Base-by-base conservation (phyloP, 257 asterid genomes). In the Paraleonurus japonicus region DNA sequence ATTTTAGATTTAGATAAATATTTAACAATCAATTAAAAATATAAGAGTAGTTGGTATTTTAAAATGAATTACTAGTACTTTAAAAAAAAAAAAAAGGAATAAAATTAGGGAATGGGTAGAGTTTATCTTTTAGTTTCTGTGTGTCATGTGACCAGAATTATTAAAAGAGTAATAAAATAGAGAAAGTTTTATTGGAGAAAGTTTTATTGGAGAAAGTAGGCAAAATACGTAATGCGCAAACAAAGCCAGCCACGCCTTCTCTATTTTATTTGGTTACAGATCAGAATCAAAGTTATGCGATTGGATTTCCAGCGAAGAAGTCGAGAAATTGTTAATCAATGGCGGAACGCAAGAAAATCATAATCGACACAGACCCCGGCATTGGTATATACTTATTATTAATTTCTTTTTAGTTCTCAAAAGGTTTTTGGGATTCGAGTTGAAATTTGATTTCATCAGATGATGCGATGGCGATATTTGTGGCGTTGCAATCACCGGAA, bases 391-490 rank as follows among this genome's bases (percentile, higher is more conserved):
- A n/a, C 32, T 2, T 19, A 15, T 24, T 26, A 11, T 33, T 35
- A 1, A 17, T 7, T 3, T n/a, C 19, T 32, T 11, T n/a, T 50
- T 2, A 9, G 3, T 4, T 71, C 35, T 59, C 48, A 45, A 33
- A 59, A 30, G 27, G 26, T 15, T 54, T 54, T 45, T 6, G 28
- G 67, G 3, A 51, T 59, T 67, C 19, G 27, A 28, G 20, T n/a
- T 65, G 33, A 12, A 7, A 24, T 48, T 68, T 65, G 12, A 12
- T 45, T 54, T 69, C 33, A 20, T 72, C 85, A 91, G 99, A 94
- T 89, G 99, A 94, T 77, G 99, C 99, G 67, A 94, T 94, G 99
- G 99, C 99, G 37, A 91, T 94, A 20, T 91, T 94, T 67, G 45
- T 94, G 89, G 99, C 99, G 33, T 74, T 94, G 85, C 88, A 86